phyloP scores from a whole-genome alignment of 345 rosid species.

The Melastoma malabathricum region DNA sequence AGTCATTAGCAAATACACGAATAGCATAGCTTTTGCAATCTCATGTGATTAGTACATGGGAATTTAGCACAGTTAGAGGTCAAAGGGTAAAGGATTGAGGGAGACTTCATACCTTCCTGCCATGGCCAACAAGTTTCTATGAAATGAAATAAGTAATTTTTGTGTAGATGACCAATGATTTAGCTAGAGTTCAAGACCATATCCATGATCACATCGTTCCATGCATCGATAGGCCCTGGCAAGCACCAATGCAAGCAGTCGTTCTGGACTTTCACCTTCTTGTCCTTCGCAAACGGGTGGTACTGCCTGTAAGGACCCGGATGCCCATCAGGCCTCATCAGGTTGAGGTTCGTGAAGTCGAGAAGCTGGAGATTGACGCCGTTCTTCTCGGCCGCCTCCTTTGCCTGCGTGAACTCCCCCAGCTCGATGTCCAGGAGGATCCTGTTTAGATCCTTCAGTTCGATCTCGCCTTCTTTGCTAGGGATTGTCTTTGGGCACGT shows the following conservation, averaged over 20 bases:
- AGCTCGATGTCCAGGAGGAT: conserved; percentile 53
- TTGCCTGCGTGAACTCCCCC: conserved; percentile 40
- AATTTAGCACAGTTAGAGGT: too few relatives aligned
- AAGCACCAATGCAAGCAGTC: conserved; percentile 98
- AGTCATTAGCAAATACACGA: too few relatives aligned
- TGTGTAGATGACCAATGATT: not conserved
- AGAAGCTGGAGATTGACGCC: conserved; percentile 50
- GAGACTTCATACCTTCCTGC: too few relatives aligned
- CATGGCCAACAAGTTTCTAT: too few relatives aligned
- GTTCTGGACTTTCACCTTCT: conserved; percentile 58
- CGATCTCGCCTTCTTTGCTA: conserved; percentile 49
- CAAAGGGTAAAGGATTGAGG: too few relatives aligned
- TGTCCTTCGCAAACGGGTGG: conserved; percentile 52
- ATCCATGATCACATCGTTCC: conserved; percentile 87
- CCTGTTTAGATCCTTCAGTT: conserved; percentile 42
- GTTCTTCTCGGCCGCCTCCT: conserved; percentile 23
- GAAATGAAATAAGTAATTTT: too few relatives aligned
- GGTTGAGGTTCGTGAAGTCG: conserved; percentile 53
- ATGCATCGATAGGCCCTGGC: conserved; percentile 81
- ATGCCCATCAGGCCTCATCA: conserved; percentile 81
- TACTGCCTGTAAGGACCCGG: conserved; percentile 75
- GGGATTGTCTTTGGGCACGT: conserved; percentile 47
- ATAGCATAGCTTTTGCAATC: too few relatives aligned
- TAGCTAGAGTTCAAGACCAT: conserved; percentile 25
- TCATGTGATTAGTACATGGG: too few relatives aligned